Conservation (phyloP, 108 stramenopile genomes). For the Chaetoceros tenuissimus region DNA sequence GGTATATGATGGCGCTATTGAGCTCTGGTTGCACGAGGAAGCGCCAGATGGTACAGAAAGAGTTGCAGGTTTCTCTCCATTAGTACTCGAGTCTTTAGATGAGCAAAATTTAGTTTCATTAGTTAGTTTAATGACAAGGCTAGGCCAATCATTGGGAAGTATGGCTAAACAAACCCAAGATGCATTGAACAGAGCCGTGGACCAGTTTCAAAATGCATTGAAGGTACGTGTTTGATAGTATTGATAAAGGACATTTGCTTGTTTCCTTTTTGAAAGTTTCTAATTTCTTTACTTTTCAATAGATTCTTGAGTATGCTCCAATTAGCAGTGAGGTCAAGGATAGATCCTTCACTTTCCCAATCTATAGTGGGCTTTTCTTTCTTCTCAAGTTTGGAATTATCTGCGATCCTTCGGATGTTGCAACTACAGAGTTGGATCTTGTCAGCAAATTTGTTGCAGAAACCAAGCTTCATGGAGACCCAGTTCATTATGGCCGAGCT, state of each 20-base stretch:
- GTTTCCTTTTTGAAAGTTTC: too few species aligned
- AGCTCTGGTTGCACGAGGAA: constrained; percentile 23
- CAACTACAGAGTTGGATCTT: constrained; percentile 33
- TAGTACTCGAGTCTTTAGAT: constrained; percentile 24
- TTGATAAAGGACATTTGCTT: too few species aligned
- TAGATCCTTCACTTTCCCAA: constrained; percentile 51
- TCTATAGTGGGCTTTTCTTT: constrained; percentile 44
- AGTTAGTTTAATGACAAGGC: constrained; percentile 22
- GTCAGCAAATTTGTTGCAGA: constrained; percentile 42
- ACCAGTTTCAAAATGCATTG: too few species aligned
- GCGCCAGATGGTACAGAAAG: constrained; percentile 2
- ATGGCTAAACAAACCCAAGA: too few species aligned
- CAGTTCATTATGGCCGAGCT: constrained; percentile 48
- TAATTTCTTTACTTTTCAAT: not conserved
- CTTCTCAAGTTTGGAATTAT: constrained; percentile 39
- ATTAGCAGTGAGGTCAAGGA: constrained; percentile 15
- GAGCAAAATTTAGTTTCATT: constrained; percentile 22
- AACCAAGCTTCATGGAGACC: constrained; percentile 39
- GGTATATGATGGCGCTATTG: constrained; percentile 38
- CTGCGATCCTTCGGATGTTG: constrained; percentile 23
- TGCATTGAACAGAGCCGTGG: too few species aligned
- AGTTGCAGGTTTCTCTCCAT: constrained; percentile 7
- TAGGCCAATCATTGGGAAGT: constrained; percentile 17
- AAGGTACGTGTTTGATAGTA: too few species aligned
- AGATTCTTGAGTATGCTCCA: constrained; percentile 17